A percentile compares a stretch with the other conserved stretches of the same genome.
Evolutionary conservation across 345 rosid species (phyloP).

Genomic region (Gossypium mustelinum): DNA sequence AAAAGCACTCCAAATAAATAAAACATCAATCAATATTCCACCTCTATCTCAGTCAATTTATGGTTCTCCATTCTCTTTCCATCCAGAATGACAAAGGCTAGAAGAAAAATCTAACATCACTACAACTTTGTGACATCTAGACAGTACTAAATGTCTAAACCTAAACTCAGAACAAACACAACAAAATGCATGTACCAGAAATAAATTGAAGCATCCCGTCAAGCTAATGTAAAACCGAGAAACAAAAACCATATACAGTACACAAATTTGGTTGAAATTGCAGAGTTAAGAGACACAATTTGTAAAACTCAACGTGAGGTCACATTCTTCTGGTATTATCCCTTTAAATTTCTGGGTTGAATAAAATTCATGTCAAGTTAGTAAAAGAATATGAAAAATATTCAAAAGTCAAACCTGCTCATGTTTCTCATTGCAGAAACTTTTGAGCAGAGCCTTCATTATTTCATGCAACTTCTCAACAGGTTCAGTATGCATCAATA

Average conservation of each 20-base stretch:
- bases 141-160: background rate
- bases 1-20: constrained; percentile 1
- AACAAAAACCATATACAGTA: background rate
- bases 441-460: constrained; percentile 31
- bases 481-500: constrained; percentile 36
- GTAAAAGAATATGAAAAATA: background rate
- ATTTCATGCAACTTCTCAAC: constrained; percentile 37
- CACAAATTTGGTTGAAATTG: background rate
- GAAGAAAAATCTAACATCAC: background rate
- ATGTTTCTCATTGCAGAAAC: constrained; percentile 22
- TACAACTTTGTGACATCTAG: background rate
- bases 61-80: background rate
- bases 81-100: background rate
- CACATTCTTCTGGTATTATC: background rate
- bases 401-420: constrained; percentile 37
- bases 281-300: background rate
- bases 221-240: background rate
- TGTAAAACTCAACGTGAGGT: background rate
- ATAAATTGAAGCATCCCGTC: background rate
- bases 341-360: constrained; percentile 9
- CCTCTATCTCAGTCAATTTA: constrained; percentile 5
- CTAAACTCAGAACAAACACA: background rate
- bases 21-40: constrained; percentile 22
- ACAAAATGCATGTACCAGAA: background rate
- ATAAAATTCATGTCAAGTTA: background rate